Evolutionary conservation across 2,329 filamentous ascomycete genomes (phyloP).

Genomic region (Aspergillus nomiae): DNA sequence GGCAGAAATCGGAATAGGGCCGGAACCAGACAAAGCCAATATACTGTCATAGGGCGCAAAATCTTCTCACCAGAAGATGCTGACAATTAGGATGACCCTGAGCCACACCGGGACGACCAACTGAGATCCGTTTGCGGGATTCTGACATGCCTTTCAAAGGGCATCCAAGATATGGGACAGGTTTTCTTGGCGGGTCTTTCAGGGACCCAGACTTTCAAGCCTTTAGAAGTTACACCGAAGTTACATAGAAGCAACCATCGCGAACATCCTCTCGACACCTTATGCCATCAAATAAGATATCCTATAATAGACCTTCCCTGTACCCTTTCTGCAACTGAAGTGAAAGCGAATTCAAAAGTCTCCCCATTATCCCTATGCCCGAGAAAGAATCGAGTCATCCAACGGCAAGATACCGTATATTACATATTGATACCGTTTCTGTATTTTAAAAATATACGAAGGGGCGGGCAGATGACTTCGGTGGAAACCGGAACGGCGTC

Average conservation of each 20-base stretch:
- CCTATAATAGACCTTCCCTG: too few species aligned
- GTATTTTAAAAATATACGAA: constrained; percentile 11
- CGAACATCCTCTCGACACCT: not conserved
- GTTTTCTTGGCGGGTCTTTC: not conserved
- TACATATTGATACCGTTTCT: constrained; percentile 16
- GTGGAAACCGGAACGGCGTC: constrained; percentile 1
- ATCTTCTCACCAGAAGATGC: not conserved
- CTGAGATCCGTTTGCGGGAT: not conserved
- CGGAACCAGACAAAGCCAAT: constrained; percentile 7
- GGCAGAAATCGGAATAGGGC: constrained; percentile 23
- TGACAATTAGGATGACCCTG: not conserved
- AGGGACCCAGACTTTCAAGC: not conserved
- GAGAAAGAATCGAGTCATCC: not conserved
- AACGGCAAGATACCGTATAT: not conserved
- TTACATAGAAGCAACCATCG: constrained; percentile 2
- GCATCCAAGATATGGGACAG: not conserved
- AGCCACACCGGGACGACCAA: not conserved
- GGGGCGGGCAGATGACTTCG: not conserved
- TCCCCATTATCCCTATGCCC: constrained; percentile 34
- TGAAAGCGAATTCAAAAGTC: constrained; percentile 25
- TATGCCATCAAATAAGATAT: not conserved
- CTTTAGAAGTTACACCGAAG: constrained; percentile 11
- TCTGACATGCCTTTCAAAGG: not conserved
- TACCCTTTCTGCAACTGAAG: constrained; percentile 15
- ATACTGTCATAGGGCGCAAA: constrained; percentile 1